Evolutionary conservation across 352 stramenopile genomes (phyloP).

Genomic region (Globisporangium spinosum): DNA sequence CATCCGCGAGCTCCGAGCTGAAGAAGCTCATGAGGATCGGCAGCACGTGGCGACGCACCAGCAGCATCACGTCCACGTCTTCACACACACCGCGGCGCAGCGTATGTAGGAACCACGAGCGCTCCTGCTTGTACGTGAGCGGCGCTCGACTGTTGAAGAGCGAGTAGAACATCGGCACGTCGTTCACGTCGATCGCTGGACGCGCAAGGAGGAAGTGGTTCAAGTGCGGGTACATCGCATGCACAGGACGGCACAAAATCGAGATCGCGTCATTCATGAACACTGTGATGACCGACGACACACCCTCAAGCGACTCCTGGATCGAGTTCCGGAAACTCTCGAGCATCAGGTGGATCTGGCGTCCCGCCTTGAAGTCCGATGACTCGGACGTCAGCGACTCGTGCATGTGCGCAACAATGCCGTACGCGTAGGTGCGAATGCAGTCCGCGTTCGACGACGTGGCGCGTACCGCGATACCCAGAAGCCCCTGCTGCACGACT

Average conservation of each 20-base stretch:
- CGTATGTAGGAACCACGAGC: conserved; percentile 78
- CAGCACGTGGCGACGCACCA: conserved; percentile 76
- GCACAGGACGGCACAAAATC: conserved; percentile 59
- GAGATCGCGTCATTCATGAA: conserved; percentile 79
- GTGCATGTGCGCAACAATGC: conserved; percentile 72
- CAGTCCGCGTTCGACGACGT: conserved; percentile 56
- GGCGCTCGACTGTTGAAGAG: conserved; percentile 79
- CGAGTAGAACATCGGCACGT: conserved; percentile 89
- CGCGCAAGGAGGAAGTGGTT: conserved; percentile 86
- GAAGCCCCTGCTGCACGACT: conserved; percentile 66
- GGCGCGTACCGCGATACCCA: conserved; percentile 66
- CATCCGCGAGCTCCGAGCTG: conserved; percentile 65
- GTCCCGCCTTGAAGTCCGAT: conserved; percentile 63
- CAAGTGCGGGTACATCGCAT: conserved; percentile 73
- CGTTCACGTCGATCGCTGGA: conserved; percentile 65
- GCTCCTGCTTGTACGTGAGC: conserved; percentile 75
- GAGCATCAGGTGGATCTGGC: conserved; percentile 78
- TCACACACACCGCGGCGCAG: conserved; percentile 64
- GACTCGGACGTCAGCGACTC: conserved; percentile 59
- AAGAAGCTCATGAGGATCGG: conserved; percentile 84
- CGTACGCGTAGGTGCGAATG: conserved; percentile 66
- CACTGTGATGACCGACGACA: conserved; percentile 77
- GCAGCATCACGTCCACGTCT: conserved; percentile 60
- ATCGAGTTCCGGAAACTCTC: conserved; percentile 73
- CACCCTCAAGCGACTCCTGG: conserved; percentile 37